Base-by-base conservation (phyloP, 2,329 filamentous ascomycete genomes). In the Monosporascus cannonballus region DNA sequence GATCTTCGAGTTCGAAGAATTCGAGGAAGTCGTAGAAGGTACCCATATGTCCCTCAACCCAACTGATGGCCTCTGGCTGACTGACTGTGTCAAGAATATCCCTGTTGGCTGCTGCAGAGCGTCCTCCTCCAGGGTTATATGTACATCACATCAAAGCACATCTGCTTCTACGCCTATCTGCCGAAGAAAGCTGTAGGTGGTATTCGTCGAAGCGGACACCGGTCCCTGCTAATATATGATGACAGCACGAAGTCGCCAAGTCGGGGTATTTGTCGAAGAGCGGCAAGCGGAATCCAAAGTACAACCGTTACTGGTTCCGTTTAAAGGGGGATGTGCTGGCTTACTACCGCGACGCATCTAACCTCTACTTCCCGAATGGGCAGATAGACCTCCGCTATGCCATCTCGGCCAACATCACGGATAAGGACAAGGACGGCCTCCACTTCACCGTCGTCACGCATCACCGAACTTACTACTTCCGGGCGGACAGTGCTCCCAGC, bases 91-190 rank as follows among this genome's bases (percentile, higher is more conserved):
- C 37, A 68, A 83, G 93, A 97, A 74, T 96, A 95, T 67, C 89
- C 91, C 8, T 97, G 93, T 72, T 96, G 90, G 85, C 75, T 97
- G 39, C 74, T 97, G 36, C 91, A 96, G 68, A 96, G 88, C 65
- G 90, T 96, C 45, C 76, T 97, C 30, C 79, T 97, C 8, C 91
- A 96, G 67, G 94, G 94, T 6, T 96, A 94, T 68, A 86, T 99
- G 80, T 97, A 97, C 72, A 89, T 99, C 64, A 97, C 94, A 0
- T 79, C 87, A 56, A 88, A 86, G 61, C 94, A 99, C 67, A 88
- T 97, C 56, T 96, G 92, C 72, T 99, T 97, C 69, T 97, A 96
- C 67, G 91, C 94, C 39, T 96, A 96, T 67, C 79, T 97, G n/a
- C 91, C 91, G 6, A 95, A 92, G 76, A 96, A 94, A 77, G 84